Conservation (phyloP, 202 grass and related monocot genomes). For the Musa balbisiana region DNA sequence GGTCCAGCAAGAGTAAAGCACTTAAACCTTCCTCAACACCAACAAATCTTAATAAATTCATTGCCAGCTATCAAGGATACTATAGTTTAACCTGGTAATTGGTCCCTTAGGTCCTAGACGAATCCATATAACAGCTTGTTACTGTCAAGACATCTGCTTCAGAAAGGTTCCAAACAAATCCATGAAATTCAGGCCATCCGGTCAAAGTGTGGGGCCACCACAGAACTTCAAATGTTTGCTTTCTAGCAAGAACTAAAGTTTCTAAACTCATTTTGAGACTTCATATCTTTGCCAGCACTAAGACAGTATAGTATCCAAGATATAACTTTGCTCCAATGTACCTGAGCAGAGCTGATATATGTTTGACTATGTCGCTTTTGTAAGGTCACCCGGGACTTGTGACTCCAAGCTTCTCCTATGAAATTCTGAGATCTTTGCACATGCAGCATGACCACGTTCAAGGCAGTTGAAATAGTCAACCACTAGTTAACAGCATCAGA, state of each 20-base stretch:
- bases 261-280: not conserved
- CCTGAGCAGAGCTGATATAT: not conserved
- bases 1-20: not conserved
- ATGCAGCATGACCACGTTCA: slow-evolving; percentile 56
- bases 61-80: not conserved
- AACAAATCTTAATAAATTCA: slow-evolving; percentile 11
- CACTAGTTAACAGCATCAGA: slow-evolving; percentile 22
- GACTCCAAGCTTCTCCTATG: slow-evolving; percentile 60
- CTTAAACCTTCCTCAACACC: not conserved
- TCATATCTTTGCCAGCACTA: not conserved
- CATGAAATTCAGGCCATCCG: not conserved
- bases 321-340: not conserved
- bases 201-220: not conserved
- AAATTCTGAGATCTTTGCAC: slow-evolving; percentile 62
- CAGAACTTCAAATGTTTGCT: not conserved
- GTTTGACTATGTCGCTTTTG: slow-evolving; percentile 4
- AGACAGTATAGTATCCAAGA: not conserved
- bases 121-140: not conserved
- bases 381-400: slow-evolving; percentile 21
- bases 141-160: not conserved
- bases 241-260: not conserved
- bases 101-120: not conserved
- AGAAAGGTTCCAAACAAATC: not conserved
- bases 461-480: slow-evolving; percentile 62
- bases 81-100: not conserved